Evolutionary conservation across 2,329 filamentous ascomycete genomes (phyloP).

Genomic region (Alternaria ethzedia): DNA sequence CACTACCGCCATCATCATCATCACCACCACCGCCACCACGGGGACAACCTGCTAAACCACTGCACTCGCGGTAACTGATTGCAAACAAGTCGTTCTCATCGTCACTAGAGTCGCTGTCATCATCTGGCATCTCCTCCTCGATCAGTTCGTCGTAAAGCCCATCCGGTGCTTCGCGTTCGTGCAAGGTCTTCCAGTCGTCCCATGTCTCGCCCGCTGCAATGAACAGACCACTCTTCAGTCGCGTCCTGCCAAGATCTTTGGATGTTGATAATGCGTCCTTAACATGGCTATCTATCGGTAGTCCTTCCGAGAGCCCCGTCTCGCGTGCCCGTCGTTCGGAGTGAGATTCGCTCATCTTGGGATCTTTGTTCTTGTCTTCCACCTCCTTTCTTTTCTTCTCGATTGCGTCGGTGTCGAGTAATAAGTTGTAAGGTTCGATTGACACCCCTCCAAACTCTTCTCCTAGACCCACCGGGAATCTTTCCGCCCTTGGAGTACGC

Average conservation of each 20-base stretch:
- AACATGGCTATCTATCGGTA: neutral
- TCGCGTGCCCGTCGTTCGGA: neutral
- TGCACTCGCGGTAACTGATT: neutral
- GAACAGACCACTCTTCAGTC: neutral
- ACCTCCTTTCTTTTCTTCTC: neutral
- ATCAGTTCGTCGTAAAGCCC: neutral
- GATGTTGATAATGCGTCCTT: neutral
- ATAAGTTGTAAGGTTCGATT: too few relatives aligned
- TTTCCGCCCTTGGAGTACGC: too few relatives aligned
- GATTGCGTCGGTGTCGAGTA: too few relatives aligned
- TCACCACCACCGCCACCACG: neutral
- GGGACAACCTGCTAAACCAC: neutral
- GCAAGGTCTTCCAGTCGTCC: neutral
- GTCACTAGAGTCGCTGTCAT: neutral
- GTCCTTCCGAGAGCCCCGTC: neutral
- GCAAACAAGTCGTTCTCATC: neutral
- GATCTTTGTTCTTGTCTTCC: neutral
- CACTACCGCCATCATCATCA: neutral
- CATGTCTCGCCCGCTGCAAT: neutral
- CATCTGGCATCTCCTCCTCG: neutral
- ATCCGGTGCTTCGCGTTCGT: neutral
- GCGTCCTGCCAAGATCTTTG: neutral
- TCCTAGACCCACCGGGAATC: too few relatives aligned
- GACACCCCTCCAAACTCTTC: too few relatives aligned
- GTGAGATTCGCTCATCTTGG: rapidly evolving